Percentiles rank a stretch among this genome's conserved stretches.
phyloP scores from a whole-genome alignment of 805 yeast genomes.

The Pichia cephalocereana region DNA sequence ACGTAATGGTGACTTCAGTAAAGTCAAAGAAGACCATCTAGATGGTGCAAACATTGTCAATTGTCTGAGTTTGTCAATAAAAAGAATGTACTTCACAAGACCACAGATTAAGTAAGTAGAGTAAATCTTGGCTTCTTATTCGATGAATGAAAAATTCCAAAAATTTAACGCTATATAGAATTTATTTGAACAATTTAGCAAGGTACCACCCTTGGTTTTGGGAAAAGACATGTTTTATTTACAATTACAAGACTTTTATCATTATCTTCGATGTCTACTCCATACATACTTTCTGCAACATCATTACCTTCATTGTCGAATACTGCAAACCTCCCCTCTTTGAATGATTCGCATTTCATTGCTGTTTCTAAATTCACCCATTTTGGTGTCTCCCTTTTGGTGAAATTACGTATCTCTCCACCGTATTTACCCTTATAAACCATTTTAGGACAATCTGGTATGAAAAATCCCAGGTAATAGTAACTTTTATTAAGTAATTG shows the following conservation, averaged over 20 bases:
- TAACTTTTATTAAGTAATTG: conserved; percentile 37
- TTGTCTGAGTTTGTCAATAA: too few relatives aligned
- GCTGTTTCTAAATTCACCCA: conserved; percentile 7
- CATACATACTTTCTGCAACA: conserved; percentile 32
- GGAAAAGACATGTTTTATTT: not conserved
- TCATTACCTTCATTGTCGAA: conserved; percentile 8
- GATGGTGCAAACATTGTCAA: not conserved
- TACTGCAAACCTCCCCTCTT: conserved; percentile 6
- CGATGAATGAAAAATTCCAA: too few relatives aligned
- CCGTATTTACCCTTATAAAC: conserved; percentile 71
- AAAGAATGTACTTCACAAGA: too few relatives aligned
- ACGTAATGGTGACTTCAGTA: not conserved
- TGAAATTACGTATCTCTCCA: conserved; percentile 53
- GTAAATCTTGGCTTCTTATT: too few relatives aligned
- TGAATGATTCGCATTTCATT: conserved; percentile 6
- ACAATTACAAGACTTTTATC: not conserved
- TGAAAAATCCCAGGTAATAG: conserved; percentile 75
- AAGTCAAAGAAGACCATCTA: not conserved
- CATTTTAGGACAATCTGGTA: conserved; percentile 77
- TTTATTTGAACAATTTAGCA: not conserved
- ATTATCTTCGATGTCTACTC: conserved; percentile 15
- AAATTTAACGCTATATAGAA: too few relatives aligned
- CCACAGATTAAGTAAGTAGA: too few relatives aligned
- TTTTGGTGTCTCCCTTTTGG: conserved; percentile 14
- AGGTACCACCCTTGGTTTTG: not conserved